Evolutionary conservation across 345 rosid species (phyloP), one percentile per base, ranked within the genome.

Genomic region (Geranium brycei): DNA sequence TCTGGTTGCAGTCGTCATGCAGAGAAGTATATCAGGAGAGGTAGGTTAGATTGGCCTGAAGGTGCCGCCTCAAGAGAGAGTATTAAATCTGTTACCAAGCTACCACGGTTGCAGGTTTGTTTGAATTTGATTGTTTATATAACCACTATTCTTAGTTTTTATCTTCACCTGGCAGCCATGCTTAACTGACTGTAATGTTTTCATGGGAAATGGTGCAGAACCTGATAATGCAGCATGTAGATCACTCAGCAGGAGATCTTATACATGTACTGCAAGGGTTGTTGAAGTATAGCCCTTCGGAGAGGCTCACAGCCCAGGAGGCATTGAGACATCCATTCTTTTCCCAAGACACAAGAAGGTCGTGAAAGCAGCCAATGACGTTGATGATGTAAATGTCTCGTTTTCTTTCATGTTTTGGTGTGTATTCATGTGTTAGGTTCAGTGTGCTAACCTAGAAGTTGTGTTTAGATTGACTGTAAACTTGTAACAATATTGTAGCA

Each of bases 21-120:
- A 0, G 97, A 86, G 65, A 91, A 91, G 64, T 86, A 88, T 66
- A 77, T 88, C 28, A 81, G 93, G 75, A 86, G 91, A 72, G 95
- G 93, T 70, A 76, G 87, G 51, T 66, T 91, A 63, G 91, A 88
- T 69, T 91, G 97, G 97, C 97, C 97, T 6, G 95, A 82, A 69
- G 95, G 97, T 59, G 87, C 95, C 13, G 31, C 86, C 16, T 87
- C 95, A 6, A 84, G 95, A 68, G 95, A 87, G 0, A 90, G 97
- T 63, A 81, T 90, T 12, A 85, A 81, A 71, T 86, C 92, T 59
- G 97, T 90, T 38, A 23, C 62, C 62, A 90, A 90, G 81, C 82
- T 90, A 17, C 81, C 81, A 2, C 82, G 97, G 7, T 91, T 90
- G 66, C 95, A 89, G 95, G 96, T 87, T 70, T 68, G 38, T 40